Evolutionary conservation across 2,329 filamentous ascomycete species (phyloP), one percentile per base, ranked within the genome.

Genomic region (Monosporascus cannonballus): DNA sequence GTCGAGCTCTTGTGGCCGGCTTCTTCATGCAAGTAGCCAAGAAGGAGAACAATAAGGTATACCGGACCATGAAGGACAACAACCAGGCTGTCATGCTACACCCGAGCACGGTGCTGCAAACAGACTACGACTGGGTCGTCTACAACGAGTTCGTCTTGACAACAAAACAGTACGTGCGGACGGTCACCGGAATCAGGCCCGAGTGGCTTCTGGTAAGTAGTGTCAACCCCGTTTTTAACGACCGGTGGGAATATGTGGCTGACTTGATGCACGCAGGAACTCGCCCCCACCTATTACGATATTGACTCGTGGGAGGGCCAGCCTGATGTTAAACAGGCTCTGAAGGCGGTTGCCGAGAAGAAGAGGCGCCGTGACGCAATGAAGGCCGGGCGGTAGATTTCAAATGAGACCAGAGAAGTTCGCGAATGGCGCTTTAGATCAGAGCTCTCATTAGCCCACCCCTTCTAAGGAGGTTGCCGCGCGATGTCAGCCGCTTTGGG

Each of bases 11-110:
- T 15, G 87, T 96, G 14, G 83, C 92, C 1, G 94, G 95, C 36
- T 99, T 99, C 80, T 99, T 99, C 79, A 99, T 99, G 94, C 94
- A 99, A 70, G 90, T 97, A 22, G 95, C 94, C 54, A 96, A 96
- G 84, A 90, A 88, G 68, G 91, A 97, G 66, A 84, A 83, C 49
- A 86, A 83, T 66, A 97, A 97, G 78, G 83, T 89, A 42, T 99
- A 99, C 74, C 85, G 86, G 58, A 99, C 94, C 1, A 87, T 99
- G 69, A 99, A 97, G 76, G 95, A 99, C 67, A 89, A 97, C 64
- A 89, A 96, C 65, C 93, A 97, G 73, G 87, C 83, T 47, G 94
- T 99, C 46, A 79, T 96, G 62, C 80, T 99, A 55, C 94, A 99
- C 73, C 94, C 94, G 2, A 94, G 89, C 59, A 96, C 92, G 1